Evolutionary conservation across 148 eudicot species (phyloP), one percentile per base, ranked within the genome.

Genomic region (Camellia sinensis): DNA sequence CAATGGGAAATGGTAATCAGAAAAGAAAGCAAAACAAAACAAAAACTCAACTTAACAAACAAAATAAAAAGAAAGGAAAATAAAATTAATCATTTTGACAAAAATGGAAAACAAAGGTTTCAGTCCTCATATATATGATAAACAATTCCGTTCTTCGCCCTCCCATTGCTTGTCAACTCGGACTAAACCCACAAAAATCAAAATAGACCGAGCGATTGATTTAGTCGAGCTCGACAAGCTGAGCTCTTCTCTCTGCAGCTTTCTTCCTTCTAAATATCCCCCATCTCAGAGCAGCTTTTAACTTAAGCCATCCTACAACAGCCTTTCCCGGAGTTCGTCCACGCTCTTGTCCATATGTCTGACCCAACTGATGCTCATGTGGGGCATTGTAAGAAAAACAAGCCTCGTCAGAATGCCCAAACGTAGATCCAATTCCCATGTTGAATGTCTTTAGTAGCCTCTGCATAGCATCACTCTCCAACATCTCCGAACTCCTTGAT

Each of bases 211-310:
- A 64, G 67, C 3, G 17, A 68, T 63, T 19, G 11, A 68, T 72
- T 53, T 84, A 81, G 78, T 85, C 85, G 29, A 85, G 78, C 67
- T 85, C 85, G 71, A 85, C 80, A 21, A 85, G 85, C 59, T 82
- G 85, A 53, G 87, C 87, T 59, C 87, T 65, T 70, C 83, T 82
- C 75, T 85, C 87, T 52, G 87, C 85, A 64, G 87, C 87, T 72
- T 70, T 86, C 74, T 83, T 86, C 76, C 88, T 76, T 45, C 80
- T 64, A 71, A 86, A 86, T 45, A 86, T 83, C 4, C 88, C 88
- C 88, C 88, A 86, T 66, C 88, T 82, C 79, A 85, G 70, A 70
- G 88, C 85, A 65, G 88, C 88, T 75, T 85, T 85, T n/a, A 86
- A 68, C 76, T 83, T 86, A 13, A 86, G 83, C 88, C 88, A 83